phyloP scores from a whole-genome alignment of 179 eudicot genomes.

The Drosera spatulata region DNA sequence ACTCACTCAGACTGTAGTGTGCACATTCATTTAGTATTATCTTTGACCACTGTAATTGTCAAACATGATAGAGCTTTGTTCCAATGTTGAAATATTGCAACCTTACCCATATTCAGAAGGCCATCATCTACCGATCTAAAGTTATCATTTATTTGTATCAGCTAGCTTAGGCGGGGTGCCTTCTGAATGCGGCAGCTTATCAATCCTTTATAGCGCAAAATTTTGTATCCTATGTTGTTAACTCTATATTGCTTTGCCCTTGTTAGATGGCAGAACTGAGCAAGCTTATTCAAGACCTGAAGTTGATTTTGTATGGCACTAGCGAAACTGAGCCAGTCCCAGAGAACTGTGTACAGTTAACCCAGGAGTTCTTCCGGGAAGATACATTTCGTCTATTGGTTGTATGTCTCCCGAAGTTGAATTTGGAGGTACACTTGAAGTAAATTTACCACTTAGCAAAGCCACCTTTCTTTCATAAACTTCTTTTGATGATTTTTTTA shows the following conservation, averaged over 20 bases:
- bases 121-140: too few species aligned
- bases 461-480: background rate
- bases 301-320: slow-evolving; percentile 71
- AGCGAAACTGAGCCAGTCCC: slow-evolving; percentile 92
- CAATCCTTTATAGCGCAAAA: background rate
- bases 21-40: too few species aligned
- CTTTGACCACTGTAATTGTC: too few species aligned
- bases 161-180: background rate
- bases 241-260: background rate
- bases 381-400: slow-evolving; percentile 69
- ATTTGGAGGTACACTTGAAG: slow-evolving; percentile 55
- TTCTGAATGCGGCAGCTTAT: background rate
- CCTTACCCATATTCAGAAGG: too few species aligned
- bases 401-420: slow-evolving; percentile 67
- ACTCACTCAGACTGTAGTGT: too few species aligned
- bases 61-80: too few species aligned
- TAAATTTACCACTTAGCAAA: background rate
- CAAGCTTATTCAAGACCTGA: slow-evolving; percentile 67
- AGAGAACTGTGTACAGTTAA: slow-evolving; percentile 88
- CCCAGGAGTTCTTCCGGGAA: slow-evolving; percentile 91
- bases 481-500: background rate
- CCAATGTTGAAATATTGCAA: too few species aligned
- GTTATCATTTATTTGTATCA: too few species aligned
- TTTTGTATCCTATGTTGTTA: background rate
- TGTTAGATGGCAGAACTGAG: slow-evolving; percentile 63